phyloP scores from a whole-genome alignment of 768 basidiomycete species.

The Pleurotus ostreatus region DNA sequence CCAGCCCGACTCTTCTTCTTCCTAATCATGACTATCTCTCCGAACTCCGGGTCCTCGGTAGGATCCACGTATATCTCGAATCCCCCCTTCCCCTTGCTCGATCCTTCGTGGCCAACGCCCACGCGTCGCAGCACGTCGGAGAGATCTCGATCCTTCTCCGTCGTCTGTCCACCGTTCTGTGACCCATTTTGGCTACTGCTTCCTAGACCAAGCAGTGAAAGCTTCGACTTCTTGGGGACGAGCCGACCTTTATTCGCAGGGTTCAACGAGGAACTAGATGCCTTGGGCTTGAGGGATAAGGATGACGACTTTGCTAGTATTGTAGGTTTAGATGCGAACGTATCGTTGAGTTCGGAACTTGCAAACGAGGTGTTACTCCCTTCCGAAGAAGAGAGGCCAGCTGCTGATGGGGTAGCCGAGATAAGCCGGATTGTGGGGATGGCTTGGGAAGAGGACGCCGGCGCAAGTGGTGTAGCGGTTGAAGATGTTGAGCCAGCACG shows the following conservation, averaged over 20 bases:
- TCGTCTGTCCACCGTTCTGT: not conserved
- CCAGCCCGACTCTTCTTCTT: constrained; percentile 67
- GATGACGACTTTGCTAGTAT: constrained; percentile 21
- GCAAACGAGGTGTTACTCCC: constrained; percentile 24
- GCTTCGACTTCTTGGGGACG: constrained; percentile 72
- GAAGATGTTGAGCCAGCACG: constrained; percentile 12
- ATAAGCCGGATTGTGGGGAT: constrained; percentile 69
- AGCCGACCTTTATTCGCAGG: constrained; percentile 37
- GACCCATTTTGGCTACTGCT: constrained; percentile 9
- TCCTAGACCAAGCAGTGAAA: constrained; percentile 35
- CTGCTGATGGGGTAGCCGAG: constrained; percentile 59
- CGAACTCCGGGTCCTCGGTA: constrained; percentile 57
- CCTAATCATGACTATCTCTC: constrained; percentile 70
- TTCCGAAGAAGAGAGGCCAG: constrained; percentile 33
- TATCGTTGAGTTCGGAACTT: constrained; percentile 17
- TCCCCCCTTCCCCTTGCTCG: constrained; percentile 35
- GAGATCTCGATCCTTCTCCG: constrained; percentile 34
- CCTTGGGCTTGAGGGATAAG: constrained; percentile 24
- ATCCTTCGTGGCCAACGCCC: constrained; percentile 21
- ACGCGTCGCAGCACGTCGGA: constrained; percentile 59
- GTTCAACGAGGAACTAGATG: constrained; percentile 10
- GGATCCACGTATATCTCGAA: constrained; percentile 76
- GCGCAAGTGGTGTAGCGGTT: constrained; percentile 23
- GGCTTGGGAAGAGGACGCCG: constrained; percentile 14
- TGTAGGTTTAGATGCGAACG: constrained; percentile 30